These are phyloP conservation scores for Bertia moriformis DNA, from an alignment of 2,329 filamentous ascomycete genomes.

Conservation along the genomic window DNA sequence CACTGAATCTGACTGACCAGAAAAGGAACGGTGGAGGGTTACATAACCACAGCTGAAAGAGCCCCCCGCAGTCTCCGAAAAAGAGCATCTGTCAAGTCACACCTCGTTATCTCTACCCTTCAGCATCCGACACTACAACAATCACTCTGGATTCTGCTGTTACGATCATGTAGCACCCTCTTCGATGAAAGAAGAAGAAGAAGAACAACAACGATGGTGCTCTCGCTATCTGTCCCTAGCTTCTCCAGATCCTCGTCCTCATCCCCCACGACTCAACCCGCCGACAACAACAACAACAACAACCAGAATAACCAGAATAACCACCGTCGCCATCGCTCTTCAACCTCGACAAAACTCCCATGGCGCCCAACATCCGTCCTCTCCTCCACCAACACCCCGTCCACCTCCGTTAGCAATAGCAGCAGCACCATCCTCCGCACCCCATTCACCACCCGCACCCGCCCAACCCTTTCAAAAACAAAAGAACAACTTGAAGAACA, in stretches of 20 bases:
- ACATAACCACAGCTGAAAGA: no score
- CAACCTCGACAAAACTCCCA: not conserved
- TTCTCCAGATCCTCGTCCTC: slow-evolving; percentile 2
- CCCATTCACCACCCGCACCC: slow-evolving; percentile 18
- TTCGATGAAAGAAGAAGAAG: no score
- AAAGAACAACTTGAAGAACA: slow-evolving; percentile 10
- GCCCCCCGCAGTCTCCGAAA: no score
- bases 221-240: slow-evolving; percentile 17
- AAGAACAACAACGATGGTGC: slow-evolving; percentile 20
- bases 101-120: not conserved
- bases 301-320: not conserved
- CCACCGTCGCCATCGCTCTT: no score
- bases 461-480: slow-evolving; percentile 7
- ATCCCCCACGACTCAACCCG: slow-evolving; percentile 10
- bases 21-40: no score
- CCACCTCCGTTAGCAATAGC: slow-evolving; percentile 9
- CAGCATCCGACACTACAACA: no score
- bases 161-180: not conserved
- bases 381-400: not conserved
- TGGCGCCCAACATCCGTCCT: not conserved
- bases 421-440: slow-evolving; percentile 26
- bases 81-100: no score
- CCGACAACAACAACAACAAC: slow-evolving; percentile 6
- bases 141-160: no score
- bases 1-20: no score